These are phyloP conservation scores for Tricholoma bakamatsutake DNA, from an alignment of 768 basidiomycete species.

Conservation along the genomic window DNA sequence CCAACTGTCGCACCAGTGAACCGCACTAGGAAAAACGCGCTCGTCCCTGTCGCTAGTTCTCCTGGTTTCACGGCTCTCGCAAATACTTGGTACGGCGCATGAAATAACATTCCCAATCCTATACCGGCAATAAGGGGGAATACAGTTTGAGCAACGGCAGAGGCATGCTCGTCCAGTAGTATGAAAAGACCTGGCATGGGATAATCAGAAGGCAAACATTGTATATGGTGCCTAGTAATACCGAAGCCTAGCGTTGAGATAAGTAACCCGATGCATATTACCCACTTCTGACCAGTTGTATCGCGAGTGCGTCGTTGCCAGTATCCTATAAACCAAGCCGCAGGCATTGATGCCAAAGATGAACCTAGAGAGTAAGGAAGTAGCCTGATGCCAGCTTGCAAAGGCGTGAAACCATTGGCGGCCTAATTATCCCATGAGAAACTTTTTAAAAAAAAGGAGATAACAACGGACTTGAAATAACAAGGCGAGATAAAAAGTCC, in stretches of 20 bases:
- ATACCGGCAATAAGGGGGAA: slow-evolving; percentile 70
- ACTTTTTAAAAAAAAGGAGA: slow-evolving; percentile 7
- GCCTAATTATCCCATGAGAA: slow-evolving; percentile 35
- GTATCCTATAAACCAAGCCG: slow-evolving; percentile 75
- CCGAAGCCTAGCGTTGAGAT: slow-evolving; percentile 72
- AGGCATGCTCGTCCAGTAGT: slow-evolving; percentile 50
- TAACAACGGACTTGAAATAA: slow-evolving; percentile 61
- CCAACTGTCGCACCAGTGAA: slow-evolving; percentile 85
- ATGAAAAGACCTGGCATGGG: slow-evolving; percentile 55
- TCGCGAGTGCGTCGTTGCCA: slow-evolving; percentile 52
- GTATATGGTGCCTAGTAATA: slow-evolving; percentile 23
- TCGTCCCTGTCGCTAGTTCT: slow-evolving; percentile 73
- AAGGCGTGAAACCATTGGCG: slow-evolving; percentile 62
- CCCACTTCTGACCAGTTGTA: slow-evolving; percentile 60
- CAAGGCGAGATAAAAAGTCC: slow-evolving; percentile 81
- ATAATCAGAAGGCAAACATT: slow-evolving; percentile 14
- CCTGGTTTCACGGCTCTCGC: slow-evolving; percentile 55
- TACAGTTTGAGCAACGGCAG: slow-evolving; percentile 36
- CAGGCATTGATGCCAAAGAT: slow-evolving; percentile 79
- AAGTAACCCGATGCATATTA: slow-evolving; percentile 57
- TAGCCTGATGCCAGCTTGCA: slow-evolving; percentile 68
- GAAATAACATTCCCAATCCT: slow-evolving; percentile 80
- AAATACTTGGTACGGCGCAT: slow-evolving; percentile 81
- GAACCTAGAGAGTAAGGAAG: slow-evolving; percentile 84
- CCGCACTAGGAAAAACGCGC: slow-evolving; percentile 82